Percentiles rank a stretch among this genome's conserved stretches.
Conservation (phyloP, 2,329 filamentous ascomycete species). For the Didymella arachidicola region DNA sequence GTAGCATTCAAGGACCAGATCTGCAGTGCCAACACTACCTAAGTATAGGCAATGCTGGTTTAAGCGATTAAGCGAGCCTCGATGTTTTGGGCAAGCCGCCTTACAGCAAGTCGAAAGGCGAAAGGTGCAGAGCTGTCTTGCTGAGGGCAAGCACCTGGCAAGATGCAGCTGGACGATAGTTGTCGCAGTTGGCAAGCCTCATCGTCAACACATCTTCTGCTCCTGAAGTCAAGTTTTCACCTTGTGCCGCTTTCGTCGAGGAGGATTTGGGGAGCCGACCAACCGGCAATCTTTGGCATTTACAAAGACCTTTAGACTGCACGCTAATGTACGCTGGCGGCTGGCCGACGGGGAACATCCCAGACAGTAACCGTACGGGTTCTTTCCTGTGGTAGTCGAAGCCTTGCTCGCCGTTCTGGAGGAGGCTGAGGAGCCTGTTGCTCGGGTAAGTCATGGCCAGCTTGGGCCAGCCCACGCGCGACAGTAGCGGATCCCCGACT, state of each 20-base stretch:
- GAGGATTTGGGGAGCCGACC: background rate
- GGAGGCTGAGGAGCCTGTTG: background rate
- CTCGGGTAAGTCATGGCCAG: background rate
- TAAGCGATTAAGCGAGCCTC: constrained; percentile 15
- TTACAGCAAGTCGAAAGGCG: background rate
- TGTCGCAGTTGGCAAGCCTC: background rate
- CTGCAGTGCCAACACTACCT: background rate
- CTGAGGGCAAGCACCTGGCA: background rate
- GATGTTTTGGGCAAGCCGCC: constrained; percentile 16
- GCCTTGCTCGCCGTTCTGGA: background rate
- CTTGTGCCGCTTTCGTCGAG: background rate
- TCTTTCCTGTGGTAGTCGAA: background rate
- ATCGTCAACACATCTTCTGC: background rate
- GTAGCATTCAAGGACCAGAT: constrained; percentile 10
- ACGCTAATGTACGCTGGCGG: background rate
- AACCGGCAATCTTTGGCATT: background rate
- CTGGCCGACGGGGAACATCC: background rate
- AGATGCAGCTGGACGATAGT: constrained; percentile 2
- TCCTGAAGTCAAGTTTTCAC: background rate
- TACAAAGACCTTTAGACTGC: background rate
- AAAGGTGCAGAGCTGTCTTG: constrained; percentile 1
- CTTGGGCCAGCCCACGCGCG: constrained; percentile 1
- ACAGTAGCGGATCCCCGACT: background rate
- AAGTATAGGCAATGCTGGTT: constrained; percentile 14
- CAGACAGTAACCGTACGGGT: background rate